These are phyloP conservation scores for Fusarium globosum DNA, from an alignment of 2,329 filamentous ascomycete genomes.

Conservation along the genomic window DNA sequence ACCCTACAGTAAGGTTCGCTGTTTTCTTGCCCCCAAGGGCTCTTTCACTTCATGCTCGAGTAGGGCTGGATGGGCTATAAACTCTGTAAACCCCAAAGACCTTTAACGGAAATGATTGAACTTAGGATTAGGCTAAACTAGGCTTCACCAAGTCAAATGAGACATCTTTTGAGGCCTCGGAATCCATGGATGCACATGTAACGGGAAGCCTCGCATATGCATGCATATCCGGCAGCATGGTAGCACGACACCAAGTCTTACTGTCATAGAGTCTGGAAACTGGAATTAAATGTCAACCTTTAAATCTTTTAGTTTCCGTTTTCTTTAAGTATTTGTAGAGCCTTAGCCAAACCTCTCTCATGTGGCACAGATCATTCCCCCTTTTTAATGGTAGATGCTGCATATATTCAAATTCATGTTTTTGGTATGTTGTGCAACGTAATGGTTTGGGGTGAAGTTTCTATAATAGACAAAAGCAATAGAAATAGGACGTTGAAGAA, in stretches of 20 bases:
- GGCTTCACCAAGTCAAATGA: neutral
- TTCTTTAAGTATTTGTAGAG: neutral
- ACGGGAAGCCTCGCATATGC: slow-evolving; percentile 13
- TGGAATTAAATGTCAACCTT: neutral
- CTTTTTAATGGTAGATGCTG: neutral
- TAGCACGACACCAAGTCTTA: slow-evolving; percentile 14
- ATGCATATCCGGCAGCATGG: slow-evolving; percentile 8
- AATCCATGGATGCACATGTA: neutral
- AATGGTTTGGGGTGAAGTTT: too few species aligned
- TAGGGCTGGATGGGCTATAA: neutral
- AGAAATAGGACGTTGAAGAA: neutral
- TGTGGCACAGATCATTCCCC: neutral
- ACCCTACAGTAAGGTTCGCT: too few species aligned
- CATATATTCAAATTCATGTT: neutral
- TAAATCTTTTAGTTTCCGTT: neutral
- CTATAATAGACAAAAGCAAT: neutral
- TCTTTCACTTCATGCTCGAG: neutral
- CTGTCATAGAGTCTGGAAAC: neutral
- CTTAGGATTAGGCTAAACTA: neutral
- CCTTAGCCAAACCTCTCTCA: neutral
- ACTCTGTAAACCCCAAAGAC: neutral
- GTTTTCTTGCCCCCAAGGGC: too few species aligned
- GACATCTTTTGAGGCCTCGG: neutral
- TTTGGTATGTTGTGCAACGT: neutral
- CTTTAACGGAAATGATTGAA: too few species aligned